Evolutionary conservation across 495 filamentous ascomycete genomes (phyloP).

Genomic region (Aspergillus diversus): DNA sequence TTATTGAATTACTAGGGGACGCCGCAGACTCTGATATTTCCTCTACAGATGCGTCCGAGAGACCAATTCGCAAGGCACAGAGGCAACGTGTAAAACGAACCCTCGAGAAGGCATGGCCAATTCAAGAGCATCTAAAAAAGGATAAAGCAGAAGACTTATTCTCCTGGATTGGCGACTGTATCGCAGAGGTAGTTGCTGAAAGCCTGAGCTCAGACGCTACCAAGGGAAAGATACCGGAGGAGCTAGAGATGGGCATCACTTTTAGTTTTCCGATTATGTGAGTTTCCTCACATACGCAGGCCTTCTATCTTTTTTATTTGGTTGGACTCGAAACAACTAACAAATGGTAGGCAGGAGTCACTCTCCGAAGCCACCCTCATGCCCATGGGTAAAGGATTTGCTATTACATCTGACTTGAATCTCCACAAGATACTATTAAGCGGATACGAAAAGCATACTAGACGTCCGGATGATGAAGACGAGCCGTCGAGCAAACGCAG

Average conservation of each 20-base stretch:
- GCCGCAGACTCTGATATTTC: slow-evolving; percentile 40
- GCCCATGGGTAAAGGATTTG: slow-evolving; percentile 89
- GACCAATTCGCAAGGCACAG: slow-evolving; percentile 50
- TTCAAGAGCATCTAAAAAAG: slow-evolving; percentile 77
- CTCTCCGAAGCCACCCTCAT: slow-evolving; percentile 77
- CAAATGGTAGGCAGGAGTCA: slow-evolving; percentile 64
- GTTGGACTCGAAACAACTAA: slow-evolving; percentile 23
- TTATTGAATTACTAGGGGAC: slow-evolving; percentile 68
- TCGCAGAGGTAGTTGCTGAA: slow-evolving; percentile 69
- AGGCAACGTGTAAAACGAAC: slow-evolving; percentile 58
- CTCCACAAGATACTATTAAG: slow-evolving; percentile 67
- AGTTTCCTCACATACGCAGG: slow-evolving; percentile 20
- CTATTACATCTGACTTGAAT: slow-evolving; percentile 71
- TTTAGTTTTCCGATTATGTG: slow-evolving; percentile 89
- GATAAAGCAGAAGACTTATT: slow-evolving; percentile 77
- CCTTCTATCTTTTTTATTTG: background rate
- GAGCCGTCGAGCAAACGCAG: slow-evolving; percentile 50
- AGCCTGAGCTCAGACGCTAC: slow-evolving; percentile 51
- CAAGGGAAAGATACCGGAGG: slow-evolving; percentile 49
- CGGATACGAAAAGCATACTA: slow-evolving; percentile 67
- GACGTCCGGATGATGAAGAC: slow-evolving; percentile 47
- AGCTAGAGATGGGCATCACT: slow-evolving; percentile 77
- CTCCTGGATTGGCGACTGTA: slow-evolving; percentile 76
- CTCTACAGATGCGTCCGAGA: slow-evolving; percentile 40
- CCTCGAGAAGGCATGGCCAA: slow-evolving; percentile 75